Base-by-base conservation (phyloP, 345 rosid genomes). In the Citrus reticulata region DNA sequence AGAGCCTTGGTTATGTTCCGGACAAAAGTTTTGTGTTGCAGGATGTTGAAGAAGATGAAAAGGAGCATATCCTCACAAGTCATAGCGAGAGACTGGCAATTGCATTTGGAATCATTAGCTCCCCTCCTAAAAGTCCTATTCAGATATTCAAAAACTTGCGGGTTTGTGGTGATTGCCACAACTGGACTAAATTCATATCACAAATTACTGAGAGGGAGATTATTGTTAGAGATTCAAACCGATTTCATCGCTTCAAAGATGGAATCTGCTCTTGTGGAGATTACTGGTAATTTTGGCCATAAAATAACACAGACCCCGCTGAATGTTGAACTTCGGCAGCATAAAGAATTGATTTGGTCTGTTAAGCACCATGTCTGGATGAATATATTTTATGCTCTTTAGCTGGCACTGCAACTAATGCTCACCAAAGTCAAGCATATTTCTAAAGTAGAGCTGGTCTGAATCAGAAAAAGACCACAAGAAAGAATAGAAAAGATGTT, bases 31-130 rank as follows among this genome's bases (percentile, higher is more conserved):
- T 78, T 70, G 91, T 90, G 72, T 72, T 90, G 51, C 93, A 90
- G 72, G 93, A 88, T 75, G 90, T 90, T 2, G 93, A 90, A 72
- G 91, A 90, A 1, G 93, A 90, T 11, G 93, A 90, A 78, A 87
- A 90, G 81, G 93, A 88, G 84, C 80, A 88, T 25, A 87, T 90
- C 54, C 87, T 90, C 66, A 81, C 82, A 83, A 79, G 85, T 67
- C 93, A 90, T 60, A 88, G 89, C 20, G 93, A 90, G 83, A 84
- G 90, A 63, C 63, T 90, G 65, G 91, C 93, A 10, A 90, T 90
- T 58, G 88, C 87, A 4, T 90, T 72, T 71, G 93, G 87, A 80
- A 85, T 88, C 6, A 81, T 88, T 7, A 81, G 74, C 80, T 85
- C 87, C 27, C 83, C 87, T 66, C 84, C 87, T 6, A 82, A 87